Evolutionary conservation across 2,329 filamentous ascomycete genomes (phyloP), one percentile per base, ranked within the genome.

Genomic region (Clarireedia sp.): DNA sequence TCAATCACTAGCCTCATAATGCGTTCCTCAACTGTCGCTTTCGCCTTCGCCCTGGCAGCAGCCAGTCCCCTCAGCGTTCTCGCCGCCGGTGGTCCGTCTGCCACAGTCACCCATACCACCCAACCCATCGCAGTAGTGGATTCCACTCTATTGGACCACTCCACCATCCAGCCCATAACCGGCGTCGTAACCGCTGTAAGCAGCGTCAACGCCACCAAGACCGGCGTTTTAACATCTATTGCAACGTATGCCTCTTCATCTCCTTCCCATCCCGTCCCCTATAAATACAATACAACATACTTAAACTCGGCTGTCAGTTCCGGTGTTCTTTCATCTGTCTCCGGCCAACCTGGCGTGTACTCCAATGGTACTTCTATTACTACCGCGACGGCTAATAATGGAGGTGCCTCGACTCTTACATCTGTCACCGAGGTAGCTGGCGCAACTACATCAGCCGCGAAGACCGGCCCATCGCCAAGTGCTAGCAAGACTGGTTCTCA

Each of bases 21-120:
- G 52, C 52, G 52, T 54, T 54, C 52, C 14, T 54, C 52, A 19
- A 54, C 52, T 33, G 24, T 54, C 45, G 46, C 38, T 36, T 49
- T 54, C 45, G 52, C 45, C 24, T 16, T 50, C 26, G 33, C 45
- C n/a, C 49, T 54, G 51, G 51, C 51, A 10, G 40, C 48, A 46
- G 29, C 45, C 45, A 49, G 40, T 10, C 47, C 51, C 17, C 33
- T 23, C 48, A 29, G 43, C 47, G 52, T 43, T 36, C 52, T 54
- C 17, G 45, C 52, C 37, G 36, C 44, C n/a, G 44, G 44, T 23
- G 51, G n/a, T 33, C 41, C 44, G 6, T 17, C 44, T 19, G 44
- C 51, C 21, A 40, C 51, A 19, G 12, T 12, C 17, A 41, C 51
- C 29, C 29, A 41, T 41, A 12, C 33, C 19, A 48, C 33, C 43